Evolutionary conservation across 2,329 filamentous ascomycete genomes (phyloP), one percentile per base, ranked within the genome.

Genomic region (Taxawa tesnikishii): DNA sequence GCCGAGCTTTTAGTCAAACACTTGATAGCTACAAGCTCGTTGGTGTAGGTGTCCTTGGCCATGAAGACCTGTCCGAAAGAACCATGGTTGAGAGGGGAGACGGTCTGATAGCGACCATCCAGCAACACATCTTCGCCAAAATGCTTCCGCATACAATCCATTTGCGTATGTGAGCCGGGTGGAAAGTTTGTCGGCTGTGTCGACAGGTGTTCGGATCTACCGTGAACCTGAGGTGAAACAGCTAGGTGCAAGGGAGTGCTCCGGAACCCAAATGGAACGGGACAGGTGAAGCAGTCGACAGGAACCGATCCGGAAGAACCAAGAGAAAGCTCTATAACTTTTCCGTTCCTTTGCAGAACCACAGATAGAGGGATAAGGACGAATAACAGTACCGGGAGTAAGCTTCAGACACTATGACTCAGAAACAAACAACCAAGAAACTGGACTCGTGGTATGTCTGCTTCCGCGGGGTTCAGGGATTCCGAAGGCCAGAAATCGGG

Each of bases 51-150:
- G 56, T 98, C 85, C 55, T 71, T 79, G 38, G 88, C 90, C 62
- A 85, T 78, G 61, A 94, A 94, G 49, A 98, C 90, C 83, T 96
- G 92, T 54, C 90, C 90, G 53, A 96, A 98, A 34, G 90, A 96
- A 47, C 90, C 90, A 70, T 94, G 85, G 56, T 98, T 98, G 63
- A 98, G 80, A 36, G 90, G 87, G 45, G 87, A 83, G 51, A 94
- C 70, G 35, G 87, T 93, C 62, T 82, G 70, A 59, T 90, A 98
- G 45, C 90, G 87, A 57, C 83, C 85, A 55, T 83, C 77, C 53
- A 94, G 76, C 53, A 93, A 63, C 59, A 81, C 73, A 58, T 81
- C 83, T 59, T 75, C 68, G 52, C 75, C 66, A 62, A 94, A 90
- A 53, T 76, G 71, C 62, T 85, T 75, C 63, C 78, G 76, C 68